phyloP scores from a whole-genome alignment of 1,284 basidiomycete species.

The Phlebopus sp. region DNA sequence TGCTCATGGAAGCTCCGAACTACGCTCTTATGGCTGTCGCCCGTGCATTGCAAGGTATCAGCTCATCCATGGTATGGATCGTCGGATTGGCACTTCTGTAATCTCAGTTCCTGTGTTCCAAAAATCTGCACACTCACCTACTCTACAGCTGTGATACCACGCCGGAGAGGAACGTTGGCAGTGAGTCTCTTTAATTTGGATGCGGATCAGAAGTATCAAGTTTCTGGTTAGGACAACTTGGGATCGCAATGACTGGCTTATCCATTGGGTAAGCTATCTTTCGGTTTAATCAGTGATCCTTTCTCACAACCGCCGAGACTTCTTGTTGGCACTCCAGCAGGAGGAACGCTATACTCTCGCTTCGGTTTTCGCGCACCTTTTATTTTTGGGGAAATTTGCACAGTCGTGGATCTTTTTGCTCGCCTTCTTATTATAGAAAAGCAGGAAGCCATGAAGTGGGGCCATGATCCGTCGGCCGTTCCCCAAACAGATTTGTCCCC shows the following conservation, averaged over 20 bases:
- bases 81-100: constrained; percentile 72
- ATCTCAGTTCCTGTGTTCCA: constrained; percentile 8
- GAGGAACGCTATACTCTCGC: constrained; percentile 61
- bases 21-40: constrained; percentile 74
- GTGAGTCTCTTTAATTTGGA: constrained; percentile 39
- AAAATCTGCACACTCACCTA: constrained; percentile 6
- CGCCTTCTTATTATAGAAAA: constrained; percentile 64
- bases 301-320: constrained; percentile 26
- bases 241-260: constrained; percentile 69
- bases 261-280: constrained; percentile 52
- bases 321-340: constrained; percentile 66
- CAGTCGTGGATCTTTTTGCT: constrained; percentile 59
- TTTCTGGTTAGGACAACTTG: constrained; percentile 56
- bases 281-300: background rate
- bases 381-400: constrained; percentile 63
- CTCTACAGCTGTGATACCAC: constrained; percentile 62
- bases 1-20: constrained; percentile 74
- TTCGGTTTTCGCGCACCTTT: constrained; percentile 77
- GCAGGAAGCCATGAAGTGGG: constrained; percentile 53
- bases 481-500: constrained; percentile 8
- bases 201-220: background rate
- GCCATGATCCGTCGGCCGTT: constrained; percentile 41
- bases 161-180: constrained; percentile 55
- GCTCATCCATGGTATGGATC: constrained; percentile 75
- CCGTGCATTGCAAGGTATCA: constrained; percentile 69